Conservation (phyloP, 2,329 filamentous ascomycete genomes). For the Colletotrichum abscissum region DNA sequence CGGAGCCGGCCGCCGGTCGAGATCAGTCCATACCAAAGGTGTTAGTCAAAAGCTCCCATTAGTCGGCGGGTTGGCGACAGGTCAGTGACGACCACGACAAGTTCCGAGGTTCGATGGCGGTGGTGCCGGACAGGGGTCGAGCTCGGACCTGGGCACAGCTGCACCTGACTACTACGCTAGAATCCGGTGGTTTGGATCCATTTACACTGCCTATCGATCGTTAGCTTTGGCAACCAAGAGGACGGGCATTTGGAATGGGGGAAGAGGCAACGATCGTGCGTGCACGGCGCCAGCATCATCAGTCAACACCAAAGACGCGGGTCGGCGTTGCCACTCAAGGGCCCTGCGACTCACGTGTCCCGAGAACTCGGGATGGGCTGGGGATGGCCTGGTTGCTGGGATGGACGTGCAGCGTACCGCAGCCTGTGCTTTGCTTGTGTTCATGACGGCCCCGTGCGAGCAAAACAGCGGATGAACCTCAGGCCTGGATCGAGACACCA, state of each 20-base stretch:
- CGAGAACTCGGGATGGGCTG: slow-evolving; percentile 9
- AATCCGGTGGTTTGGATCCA: slow-evolving; percentile 24
- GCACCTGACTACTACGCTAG: slow-evolving; percentile 11
- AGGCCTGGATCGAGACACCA: slow-evolving; percentile 16
- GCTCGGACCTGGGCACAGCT: slow-evolving; percentile 3
- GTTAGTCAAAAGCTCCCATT: neutral
- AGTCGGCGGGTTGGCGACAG: neutral
- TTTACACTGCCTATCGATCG: neutral
- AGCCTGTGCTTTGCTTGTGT: neutral
- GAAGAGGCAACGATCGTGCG: slow-evolving; percentile 15
- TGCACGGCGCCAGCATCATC: slow-evolving; percentile 1
- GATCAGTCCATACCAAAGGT: neutral
- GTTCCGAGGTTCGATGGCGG: slow-evolving; percentile 24
- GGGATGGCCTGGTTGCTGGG: neutral
- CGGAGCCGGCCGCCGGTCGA: neutral
- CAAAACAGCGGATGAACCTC: slow-evolving; percentile 8
- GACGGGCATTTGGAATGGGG: slow-evolving; percentile 20
- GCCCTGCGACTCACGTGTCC: slow-evolving; percentile 11
- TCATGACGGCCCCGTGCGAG: neutral
- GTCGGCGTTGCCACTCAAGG: neutral
- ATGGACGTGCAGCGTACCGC: neutral
- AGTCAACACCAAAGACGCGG: slow-evolving; percentile 1
- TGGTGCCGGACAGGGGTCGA: slow-evolving; percentile 18
- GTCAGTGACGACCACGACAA: neutral
- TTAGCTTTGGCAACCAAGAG: neutral